Evolutionary conservation across 805 yeast genomes (phyloP).

Genomic region (Yarrowia alimentaria): DNA sequence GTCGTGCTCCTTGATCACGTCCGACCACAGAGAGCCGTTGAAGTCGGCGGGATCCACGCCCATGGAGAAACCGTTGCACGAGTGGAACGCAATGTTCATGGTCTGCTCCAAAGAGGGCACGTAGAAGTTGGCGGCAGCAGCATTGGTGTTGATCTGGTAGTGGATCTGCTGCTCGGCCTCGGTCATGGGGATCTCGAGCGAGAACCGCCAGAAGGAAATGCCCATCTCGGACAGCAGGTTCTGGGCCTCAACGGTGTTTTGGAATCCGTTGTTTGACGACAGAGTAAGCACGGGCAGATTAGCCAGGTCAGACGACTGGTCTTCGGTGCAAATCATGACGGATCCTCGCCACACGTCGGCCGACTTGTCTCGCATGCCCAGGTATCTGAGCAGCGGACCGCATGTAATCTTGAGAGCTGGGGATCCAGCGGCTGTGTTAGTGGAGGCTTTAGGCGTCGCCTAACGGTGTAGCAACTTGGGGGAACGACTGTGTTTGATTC

Average conservation of each 20-base stretch:
- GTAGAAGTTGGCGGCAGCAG: slow-evolving; percentile 58
- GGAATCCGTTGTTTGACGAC: slow-evolving; percentile 8
- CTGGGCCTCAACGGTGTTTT: slow-evolving; percentile 40
- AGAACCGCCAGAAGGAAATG: slow-evolving; percentile 64
- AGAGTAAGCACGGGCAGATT: slow-evolving; percentile 38
- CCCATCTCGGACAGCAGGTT: slow-evolving; percentile 48
- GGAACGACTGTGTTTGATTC: no score
- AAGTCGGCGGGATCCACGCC: slow-evolving; percentile 63
- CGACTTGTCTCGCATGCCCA: slow-evolving; percentile 54
- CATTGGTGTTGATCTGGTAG: slow-evolving; percentile 55
- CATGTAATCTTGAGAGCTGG: slow-evolving; percentile 35
- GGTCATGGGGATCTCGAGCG: slow-evolving; percentile 50
- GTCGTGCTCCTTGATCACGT: slow-evolving; percentile 68
- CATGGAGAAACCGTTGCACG: slow-evolving; percentile 89
- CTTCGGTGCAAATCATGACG: slow-evolving; percentile 61
- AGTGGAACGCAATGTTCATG: slow-evolving; percentile 78
- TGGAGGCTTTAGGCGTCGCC: not conserved
- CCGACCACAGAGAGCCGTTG: slow-evolving; percentile 81
- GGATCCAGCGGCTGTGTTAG: slow-evolving; percentile 29
- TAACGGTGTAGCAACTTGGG: no score
- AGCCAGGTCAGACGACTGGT: slow-evolving; percentile 36
- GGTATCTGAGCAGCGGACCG: slow-evolving; percentile 75
- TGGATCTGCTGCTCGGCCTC: slow-evolving; percentile 58
- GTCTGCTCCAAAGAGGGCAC: slow-evolving; percentile 63
- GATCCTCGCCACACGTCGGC: slow-evolving; percentile 61